Conservation (phyloP, 2,329 filamentous ascomycete genomes). For the Rosellinia necatrix region DNA sequence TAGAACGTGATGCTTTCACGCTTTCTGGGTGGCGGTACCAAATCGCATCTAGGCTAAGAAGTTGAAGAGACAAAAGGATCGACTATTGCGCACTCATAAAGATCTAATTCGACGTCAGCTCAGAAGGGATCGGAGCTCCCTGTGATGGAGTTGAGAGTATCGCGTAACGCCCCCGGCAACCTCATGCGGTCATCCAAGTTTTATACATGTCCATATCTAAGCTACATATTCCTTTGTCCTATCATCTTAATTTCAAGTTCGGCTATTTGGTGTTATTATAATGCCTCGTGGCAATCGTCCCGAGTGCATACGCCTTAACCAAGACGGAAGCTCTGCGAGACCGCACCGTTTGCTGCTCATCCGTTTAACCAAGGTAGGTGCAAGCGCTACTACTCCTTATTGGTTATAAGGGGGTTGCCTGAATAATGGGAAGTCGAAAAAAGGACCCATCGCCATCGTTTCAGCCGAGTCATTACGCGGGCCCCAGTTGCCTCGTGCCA, state of each 20-base stretch:
- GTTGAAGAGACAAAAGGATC: no score
- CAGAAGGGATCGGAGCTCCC: background rate
- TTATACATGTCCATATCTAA: background rate
- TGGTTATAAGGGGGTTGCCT: no score
- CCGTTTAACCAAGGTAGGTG: no score
- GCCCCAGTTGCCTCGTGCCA: background rate
- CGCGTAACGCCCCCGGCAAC: background rate
- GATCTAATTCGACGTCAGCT: background rate
- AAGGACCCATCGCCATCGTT: background rate
- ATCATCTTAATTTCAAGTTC: no score
- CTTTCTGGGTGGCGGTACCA: no score
- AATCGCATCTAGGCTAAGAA: no score
- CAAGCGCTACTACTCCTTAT: no score
- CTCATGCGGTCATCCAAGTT: background rate
- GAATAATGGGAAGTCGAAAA: slow-evolving; percentile 8
- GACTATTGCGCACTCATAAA: no score
- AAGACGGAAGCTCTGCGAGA: no score
- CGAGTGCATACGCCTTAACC: background rate
- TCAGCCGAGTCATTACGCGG: background rate
- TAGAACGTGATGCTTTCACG: no score
- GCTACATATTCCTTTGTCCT: background rate
- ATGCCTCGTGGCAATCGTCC: background rate
- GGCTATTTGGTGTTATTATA: background rate
- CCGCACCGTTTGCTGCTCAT: no score
- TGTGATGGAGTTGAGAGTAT: slow-evolving; percentile 9